phyloP scores from a whole-genome alignment of 306 rosid species.

The Castanea crenata region DNA sequence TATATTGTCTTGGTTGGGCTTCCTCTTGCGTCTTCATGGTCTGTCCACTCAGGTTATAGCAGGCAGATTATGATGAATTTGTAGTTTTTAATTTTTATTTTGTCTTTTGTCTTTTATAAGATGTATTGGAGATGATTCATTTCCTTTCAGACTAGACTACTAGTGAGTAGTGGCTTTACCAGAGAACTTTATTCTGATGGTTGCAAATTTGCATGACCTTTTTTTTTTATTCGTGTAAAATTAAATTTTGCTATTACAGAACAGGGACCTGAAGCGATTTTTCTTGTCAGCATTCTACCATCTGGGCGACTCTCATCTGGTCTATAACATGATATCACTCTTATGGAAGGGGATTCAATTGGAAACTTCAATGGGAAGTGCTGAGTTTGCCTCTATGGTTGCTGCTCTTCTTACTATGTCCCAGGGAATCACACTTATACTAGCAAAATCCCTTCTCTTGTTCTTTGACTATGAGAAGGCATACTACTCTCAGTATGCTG shows the following conservation, averaged over 20 bases:
- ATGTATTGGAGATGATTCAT: not conserved
- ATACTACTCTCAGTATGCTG: constrained; percentile 65
- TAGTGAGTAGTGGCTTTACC: not conserved
- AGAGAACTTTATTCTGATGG: not conserved
- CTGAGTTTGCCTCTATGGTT: constrained; percentile 63
- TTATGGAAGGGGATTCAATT: constrained; percentile 87
- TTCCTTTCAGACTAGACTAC: not conserved
- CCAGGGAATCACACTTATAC: constrained; percentile 64
- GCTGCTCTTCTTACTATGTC: constrained; percentile 64
- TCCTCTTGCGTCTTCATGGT: not conserved
- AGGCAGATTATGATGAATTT: not conserved
- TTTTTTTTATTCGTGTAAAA: not conserved
- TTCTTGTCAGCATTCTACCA: constrained; percentile 84
- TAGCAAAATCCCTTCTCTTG: constrained; percentile 65
- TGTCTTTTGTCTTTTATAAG: not conserved
- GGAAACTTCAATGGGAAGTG: constrained; percentile 69
- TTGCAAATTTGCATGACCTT: not conserved
- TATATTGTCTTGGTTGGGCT: not conserved
- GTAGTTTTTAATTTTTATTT: not conserved
- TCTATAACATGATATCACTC: constrained; percentile 87
- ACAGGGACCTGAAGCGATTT: constrained; percentile 68
- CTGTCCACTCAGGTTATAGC: not conserved
- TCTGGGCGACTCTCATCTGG: constrained; percentile 71
- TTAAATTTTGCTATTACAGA: constrained; percentile 30
- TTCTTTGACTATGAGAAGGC: constrained; percentile 60